Conservation (phyloP, 2,329 filamentous ascomycete genomes). For the Fusarium chuoi region DNA sequence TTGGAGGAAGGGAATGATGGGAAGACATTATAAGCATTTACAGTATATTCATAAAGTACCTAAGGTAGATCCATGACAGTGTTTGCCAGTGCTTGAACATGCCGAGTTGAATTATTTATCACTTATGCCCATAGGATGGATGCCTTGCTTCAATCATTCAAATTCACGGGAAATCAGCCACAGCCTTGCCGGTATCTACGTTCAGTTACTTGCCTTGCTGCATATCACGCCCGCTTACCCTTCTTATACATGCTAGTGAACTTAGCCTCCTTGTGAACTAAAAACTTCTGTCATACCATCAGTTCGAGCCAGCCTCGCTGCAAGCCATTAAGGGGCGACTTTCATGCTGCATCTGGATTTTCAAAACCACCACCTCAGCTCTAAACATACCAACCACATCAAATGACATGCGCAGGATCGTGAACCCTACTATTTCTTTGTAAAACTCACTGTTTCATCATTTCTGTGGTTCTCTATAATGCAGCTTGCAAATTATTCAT, state of each 20-base stretch:
- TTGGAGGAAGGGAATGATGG: background rate
- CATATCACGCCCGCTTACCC: background rate
- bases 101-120: background rate
- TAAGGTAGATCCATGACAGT: background rate
- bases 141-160: background rate
- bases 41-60: accelerated
- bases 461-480: background rate
- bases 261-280: too few species aligned
- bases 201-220: background rate
- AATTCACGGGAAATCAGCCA: background rate
- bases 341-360: background rate
- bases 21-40: background rate
- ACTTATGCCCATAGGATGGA: background rate
- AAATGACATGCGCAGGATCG: background rate
- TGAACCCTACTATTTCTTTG: too few species aligned
- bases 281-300: background rate
- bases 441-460: background rate
- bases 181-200: background rate
- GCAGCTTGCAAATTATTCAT: background rate
- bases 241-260: background rate
- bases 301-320: background rate
- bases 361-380: background rate
- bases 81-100: background rate
- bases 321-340: too few species aligned
- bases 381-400: background rate